A percentile compares a stretch with the other conserved stretches of the same genome.
These are phyloP conservation scores for Polyplosphaeria fusca DNA, from an alignment of 495 filamentous ascomycete species.

Conservation along the genomic window DNA sequence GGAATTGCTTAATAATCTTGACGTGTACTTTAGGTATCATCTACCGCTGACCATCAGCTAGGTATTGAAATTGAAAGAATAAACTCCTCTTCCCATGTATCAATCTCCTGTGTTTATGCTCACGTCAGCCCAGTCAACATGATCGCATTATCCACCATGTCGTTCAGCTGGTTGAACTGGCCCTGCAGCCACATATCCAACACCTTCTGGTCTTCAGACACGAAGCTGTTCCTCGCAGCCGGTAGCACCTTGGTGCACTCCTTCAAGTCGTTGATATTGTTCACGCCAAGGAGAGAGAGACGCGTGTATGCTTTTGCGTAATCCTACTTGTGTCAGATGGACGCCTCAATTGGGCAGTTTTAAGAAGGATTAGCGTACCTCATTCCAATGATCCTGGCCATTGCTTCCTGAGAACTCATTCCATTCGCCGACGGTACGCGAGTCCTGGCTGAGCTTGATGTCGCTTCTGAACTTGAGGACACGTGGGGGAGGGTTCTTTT, in stretches of 20 bases:
- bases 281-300: constrained; percentile 45
- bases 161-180: constrained; percentile 31
- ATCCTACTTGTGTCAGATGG: too few species aligned
- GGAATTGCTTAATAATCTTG: too few species aligned
- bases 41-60: too few species aligned
- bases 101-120: not conserved
- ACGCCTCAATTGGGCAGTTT: too few species aligned
- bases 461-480: constrained; percentile 50
- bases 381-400: constrained; percentile 42
- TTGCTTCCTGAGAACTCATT: constrained; percentile 35
- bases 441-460: constrained; percentile 42
- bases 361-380: constrained; percentile 13
- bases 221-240: constrained; percentile 14
- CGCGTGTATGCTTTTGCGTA: constrained; percentile 45
- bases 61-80: too few species aligned
- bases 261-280: constrained; percentile 45
- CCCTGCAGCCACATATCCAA: constrained; percentile 31
- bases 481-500: constrained; percentile 34
- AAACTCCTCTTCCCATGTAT: too few species aligned
- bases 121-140: constrained; percentile 23
- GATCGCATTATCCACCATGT: constrained; percentile 28
- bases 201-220: constrained; percentile 22
- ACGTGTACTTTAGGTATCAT: too few species aligned
- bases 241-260: constrained; percentile 47
- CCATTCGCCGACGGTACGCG: constrained; percentile 40